Percentiles rank a stretch among this genome's conserved stretches.
These are phyloP conservation scores for Malus hybrid DNA, from an alignment of 331 rosid species.

Conservation along the genomic window DNA sequence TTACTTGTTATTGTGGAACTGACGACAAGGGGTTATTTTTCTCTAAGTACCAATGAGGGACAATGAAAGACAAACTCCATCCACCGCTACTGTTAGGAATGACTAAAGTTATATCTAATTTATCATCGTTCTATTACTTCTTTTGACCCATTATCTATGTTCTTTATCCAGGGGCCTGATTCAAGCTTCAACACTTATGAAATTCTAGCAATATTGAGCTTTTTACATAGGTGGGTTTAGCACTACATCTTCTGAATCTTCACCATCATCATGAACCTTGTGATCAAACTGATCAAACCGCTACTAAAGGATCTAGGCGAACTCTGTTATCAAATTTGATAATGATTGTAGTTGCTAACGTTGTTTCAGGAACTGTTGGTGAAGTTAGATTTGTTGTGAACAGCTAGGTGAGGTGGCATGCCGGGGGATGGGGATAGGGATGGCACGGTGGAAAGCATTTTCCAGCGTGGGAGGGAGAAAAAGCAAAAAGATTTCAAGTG, in stretches of 20 bases:
- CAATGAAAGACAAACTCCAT: neutral
- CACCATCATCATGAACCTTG: neutral
- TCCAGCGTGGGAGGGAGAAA: neutral
- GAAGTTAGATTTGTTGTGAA: neutral
- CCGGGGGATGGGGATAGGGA: neutral
- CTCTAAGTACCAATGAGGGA: neutral
- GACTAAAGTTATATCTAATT: neutral
- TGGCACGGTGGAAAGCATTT: neutral
- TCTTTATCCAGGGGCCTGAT: neutral
- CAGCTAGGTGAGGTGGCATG: neutral
- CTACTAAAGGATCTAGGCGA: neutral
- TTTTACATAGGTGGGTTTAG: neutral
- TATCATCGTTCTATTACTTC: neutral
- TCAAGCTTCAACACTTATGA: neutral
- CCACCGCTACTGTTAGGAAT: neutral
- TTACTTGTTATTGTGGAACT: neutral
- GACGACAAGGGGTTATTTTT: neutral
- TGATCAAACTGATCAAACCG: neutral
- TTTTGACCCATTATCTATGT: neutral
- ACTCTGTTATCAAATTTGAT: too few species aligned
- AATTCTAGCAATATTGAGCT: neutral
- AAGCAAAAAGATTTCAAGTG: conserved; percentile 8
- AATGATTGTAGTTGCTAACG: neutral
- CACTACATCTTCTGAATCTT: neutral
- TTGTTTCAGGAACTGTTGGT: neutral